These are phyloP conservation scores for Phytophthora idaei DNA, from an alignment of 352 stramenopile species.

Conservation along the genomic window DNA sequence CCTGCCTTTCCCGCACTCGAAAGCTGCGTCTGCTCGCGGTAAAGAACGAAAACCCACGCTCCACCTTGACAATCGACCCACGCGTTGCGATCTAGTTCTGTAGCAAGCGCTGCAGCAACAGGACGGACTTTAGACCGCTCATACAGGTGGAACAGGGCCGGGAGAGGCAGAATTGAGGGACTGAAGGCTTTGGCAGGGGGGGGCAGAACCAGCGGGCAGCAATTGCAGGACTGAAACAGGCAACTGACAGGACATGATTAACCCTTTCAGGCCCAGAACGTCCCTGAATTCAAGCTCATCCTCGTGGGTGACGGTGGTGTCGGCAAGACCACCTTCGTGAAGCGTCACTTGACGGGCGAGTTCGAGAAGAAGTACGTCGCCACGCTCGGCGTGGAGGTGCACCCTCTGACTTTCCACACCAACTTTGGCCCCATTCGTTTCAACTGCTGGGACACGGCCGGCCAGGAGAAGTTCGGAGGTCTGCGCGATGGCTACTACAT, in stretches of 20 bases:
- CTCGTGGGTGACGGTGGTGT: conserved; percentile 99
- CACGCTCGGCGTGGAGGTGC: conserved; percentile 99
- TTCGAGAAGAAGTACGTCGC: conserved; percentile 99
- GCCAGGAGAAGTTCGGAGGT: conserved; percentile 99
- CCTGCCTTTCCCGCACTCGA: conserved; percentile 4
- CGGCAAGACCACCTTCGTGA: conserved; percentile 99
- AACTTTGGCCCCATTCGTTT: conserved; percentile 99
- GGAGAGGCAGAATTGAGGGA: conserved; percentile 20
- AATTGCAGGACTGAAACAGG: background rate
- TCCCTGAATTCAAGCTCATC: conserved; percentile 99
- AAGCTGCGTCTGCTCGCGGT: background rate
- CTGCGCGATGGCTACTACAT: conserved; percentile 98
- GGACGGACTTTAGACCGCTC: conserved; percentile 4
- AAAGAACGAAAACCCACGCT: background rate
- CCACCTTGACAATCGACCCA: conserved; percentile 15
- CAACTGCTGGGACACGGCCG: conserved; percentile 99
- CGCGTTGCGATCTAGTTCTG: conserved; percentile 19
- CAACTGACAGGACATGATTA: conserved; percentile 18
- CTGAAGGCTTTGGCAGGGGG: background rate
- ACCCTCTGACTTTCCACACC: conserved; percentile 99
- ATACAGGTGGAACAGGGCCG: conserved; percentile 2
- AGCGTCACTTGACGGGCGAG: conserved; percentile 99
- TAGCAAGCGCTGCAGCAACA: conserved; percentile 10
- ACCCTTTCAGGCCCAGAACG: conserved; percentile 62
- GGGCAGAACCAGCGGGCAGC: background rate